A percentile compares a stretch with the other conserved stretches of the same genome.
phyloP scores from a whole-genome alignment of 306 rosid genomes.

The Cucurbita pepo region DNA sequence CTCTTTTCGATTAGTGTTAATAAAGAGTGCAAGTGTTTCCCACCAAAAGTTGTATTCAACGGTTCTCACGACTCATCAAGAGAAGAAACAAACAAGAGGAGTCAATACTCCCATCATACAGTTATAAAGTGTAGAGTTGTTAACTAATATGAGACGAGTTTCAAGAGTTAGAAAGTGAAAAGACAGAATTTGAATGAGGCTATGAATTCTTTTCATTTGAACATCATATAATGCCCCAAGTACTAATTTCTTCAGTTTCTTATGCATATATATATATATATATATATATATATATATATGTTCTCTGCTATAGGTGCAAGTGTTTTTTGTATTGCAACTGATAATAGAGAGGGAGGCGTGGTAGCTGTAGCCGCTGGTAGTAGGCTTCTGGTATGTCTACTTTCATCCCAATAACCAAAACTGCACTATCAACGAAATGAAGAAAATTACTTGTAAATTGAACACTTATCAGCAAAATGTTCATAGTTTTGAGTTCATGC shows the following conservation, averaged over 20 bases:
- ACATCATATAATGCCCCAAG: neutral
- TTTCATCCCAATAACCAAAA: neutral
- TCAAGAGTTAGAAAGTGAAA: neutral
- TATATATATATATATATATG: neutral
- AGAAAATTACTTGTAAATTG: neutral
- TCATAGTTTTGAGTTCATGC: neutral
- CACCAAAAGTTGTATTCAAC: too few relatives aligned
- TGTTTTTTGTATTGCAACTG: slow-evolving; percentile 51
- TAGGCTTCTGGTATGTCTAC: slow-evolving; percentile 38
- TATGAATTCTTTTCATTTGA: neutral
- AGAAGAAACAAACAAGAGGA: neutral
- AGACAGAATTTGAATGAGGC: neutral
- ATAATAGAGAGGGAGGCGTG: slow-evolving; percentile 34
- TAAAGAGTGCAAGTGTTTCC: too few relatives aligned
- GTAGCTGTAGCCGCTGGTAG: slow-evolving; percentile 42
- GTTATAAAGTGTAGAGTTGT: neutral
- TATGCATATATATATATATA: neutral
- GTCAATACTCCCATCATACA: neutral
- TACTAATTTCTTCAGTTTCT: neutral
- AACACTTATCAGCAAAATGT: neutral
- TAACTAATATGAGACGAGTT: neutral
- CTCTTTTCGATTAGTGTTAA: too few relatives aligned
- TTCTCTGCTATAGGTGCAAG: slow-evolving; percentile 21
- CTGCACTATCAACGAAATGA: neutral
- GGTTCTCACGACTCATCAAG: neutral